Conservation (phyloP, 495 filamentous ascomycete genomes). For the Trypethelium eluteriae region DNA sequence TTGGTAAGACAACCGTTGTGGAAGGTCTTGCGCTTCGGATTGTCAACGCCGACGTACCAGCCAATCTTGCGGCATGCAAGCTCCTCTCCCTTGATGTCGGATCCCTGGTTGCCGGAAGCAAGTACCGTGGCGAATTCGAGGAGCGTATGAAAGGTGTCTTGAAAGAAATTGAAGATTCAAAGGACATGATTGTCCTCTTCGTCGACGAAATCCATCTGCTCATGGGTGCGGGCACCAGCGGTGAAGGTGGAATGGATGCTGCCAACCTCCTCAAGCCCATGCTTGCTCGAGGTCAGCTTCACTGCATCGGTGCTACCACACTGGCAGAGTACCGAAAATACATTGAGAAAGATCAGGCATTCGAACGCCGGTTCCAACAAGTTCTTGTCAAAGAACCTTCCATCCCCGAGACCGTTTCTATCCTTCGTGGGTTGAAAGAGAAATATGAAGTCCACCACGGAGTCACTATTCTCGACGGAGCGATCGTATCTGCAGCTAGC, state of each 20-base stretch:
- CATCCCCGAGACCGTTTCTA: constrained; percentile 86
- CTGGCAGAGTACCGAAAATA: constrained; percentile 95
- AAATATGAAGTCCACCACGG: constrained; percentile 97
- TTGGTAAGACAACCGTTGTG: constrained; percentile 96
- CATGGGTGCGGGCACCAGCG: constrained; percentile 89
- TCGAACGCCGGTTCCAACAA: constrained; percentile 97
- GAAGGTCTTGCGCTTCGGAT: constrained; percentile 94
- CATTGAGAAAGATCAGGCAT: constrained; percentile 96
- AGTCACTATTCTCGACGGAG: constrained; percentile 88
- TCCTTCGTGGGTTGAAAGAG: constrained; percentile 92
- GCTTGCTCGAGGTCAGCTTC: constrained; percentile 89
- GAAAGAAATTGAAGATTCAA: constrained; percentile 93
- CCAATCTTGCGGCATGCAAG: constrained; percentile 89
- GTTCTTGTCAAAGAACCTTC: constrained; percentile 89
- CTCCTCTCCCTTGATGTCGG: constrained; percentile 92
- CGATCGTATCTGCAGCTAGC: constrained; percentile 82
- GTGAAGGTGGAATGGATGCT: constrained; percentile 97
- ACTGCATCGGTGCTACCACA: constrained; percentile 96
- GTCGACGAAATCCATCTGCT: constrained; percentile 97
- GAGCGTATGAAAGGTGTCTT: constrained; percentile 98
- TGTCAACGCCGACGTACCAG: constrained; percentile 90
- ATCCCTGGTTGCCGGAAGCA: constrained; percentile 89
- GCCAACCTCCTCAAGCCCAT: constrained; percentile 96
- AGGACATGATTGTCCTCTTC: constrained; percentile 93
- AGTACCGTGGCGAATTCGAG: constrained; percentile 96